Evolutionary conservation across 176 grass and related monocot species (phyloP).

Genomic region (Zoysia pacifica): DNA sequence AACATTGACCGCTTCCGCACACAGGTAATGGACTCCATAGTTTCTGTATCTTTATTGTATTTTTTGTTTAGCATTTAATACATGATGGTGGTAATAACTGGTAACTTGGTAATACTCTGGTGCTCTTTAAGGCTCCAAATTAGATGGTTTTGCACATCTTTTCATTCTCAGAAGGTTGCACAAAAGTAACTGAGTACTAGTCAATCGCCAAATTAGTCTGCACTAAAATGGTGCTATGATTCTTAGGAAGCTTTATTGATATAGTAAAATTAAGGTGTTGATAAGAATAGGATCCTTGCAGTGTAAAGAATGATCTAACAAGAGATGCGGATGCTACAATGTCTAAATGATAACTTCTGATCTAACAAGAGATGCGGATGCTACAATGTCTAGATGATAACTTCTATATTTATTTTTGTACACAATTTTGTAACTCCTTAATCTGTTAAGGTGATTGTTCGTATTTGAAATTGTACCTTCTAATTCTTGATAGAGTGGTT

Average conservation of each 20-base stretch:
- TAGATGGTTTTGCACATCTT: slow-evolving; percentile 10
- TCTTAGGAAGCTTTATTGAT: background rate
- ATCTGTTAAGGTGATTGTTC: too few species aligned
- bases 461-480: too few species aligned
- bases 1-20: slow-evolving; percentile 77
- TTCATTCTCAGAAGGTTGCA: slow-evolving; percentile 6
- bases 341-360: background rate
- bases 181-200: background rate
- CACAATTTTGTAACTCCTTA: background rate
- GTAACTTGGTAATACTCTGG: background rate
- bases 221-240: background rate
- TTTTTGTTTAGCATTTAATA: slow-evolving; percentile 16
- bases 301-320: background rate
- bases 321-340: background rate
- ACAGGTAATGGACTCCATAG: slow-evolving; percentile 56
- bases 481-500: background rate
- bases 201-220: background rate
- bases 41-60: background rate
- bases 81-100: slow-evolving; percentile 18
- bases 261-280: background rate
- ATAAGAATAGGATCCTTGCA: background rate
- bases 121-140: slow-evolving; percentile 5
- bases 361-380: background rate
- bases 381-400: background rate
- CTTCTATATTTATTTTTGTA: background rate